Conservation (phyloP, 495 filamentous ascomycete genomes). For the Alectoria sarmentosa region DNA sequence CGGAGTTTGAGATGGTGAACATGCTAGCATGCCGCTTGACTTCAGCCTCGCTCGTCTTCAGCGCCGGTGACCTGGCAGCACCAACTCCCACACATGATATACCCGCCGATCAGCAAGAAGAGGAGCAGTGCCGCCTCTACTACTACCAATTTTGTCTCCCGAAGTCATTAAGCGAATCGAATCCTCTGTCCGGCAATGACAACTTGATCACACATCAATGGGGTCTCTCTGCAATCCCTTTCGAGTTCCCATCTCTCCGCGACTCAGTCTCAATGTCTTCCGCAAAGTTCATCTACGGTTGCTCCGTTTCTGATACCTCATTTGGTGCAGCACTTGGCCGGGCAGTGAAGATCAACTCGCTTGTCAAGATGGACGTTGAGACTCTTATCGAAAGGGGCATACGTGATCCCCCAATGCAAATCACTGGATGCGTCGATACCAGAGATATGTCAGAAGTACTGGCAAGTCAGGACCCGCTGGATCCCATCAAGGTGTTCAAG, state of each 20-base stretch:
- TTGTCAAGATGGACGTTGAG: neutral
- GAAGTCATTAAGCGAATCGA: neutral
- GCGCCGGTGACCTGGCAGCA: slow-evolving; percentile 46
- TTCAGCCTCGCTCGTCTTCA: slow-evolving; percentile 51
- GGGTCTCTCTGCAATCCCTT: slow-evolving; percentile 52
- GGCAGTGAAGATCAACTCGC: slow-evolving; percentile 47
- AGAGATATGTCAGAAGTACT: slow-evolving; percentile 42
- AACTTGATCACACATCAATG: slow-evolving; percentile 49
- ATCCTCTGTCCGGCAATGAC: neutral
- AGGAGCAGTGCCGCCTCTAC: slow-evolving; percentile 58
- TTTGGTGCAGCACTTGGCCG: slow-evolving; percentile 48
- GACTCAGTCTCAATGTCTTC: slow-evolving; percentile 52
- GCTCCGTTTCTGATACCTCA: slow-evolving; percentile 49
- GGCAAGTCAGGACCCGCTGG: slow-evolving; percentile 33
- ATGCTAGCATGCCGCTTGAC: slow-evolving; percentile 57
- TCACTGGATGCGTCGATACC: slow-evolving; percentile 50
- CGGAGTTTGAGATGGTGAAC: slow-evolving; percentile 34
- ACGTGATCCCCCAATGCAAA: slow-evolving; percentile 35
- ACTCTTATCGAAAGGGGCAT: slow-evolving; percentile 42
- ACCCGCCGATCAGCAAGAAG: slow-evolving; percentile 37
- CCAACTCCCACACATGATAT: slow-evolving; percentile 30
- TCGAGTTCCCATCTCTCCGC: slow-evolving; percentile 54
- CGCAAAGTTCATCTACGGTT: slow-evolving; percentile 47
- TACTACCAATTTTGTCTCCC: slow-evolving; percentile 51
- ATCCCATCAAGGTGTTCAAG: slow-evolving; percentile 50